phyloP scores from a whole-genome alignment of 192 early-diverging fungal species.

The Pecoramyces ruminantium region DNA sequence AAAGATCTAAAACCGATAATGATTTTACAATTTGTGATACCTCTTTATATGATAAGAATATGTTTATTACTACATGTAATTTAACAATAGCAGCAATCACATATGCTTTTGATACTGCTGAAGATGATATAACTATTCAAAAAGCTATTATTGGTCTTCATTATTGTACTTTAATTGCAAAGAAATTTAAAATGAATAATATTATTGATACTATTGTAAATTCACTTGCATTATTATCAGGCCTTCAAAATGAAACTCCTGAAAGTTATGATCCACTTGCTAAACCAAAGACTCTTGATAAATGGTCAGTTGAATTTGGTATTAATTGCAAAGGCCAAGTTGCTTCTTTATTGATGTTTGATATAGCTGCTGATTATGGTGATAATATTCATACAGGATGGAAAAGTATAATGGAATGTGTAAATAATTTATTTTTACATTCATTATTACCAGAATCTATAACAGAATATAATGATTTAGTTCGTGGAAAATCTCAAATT shows the following conservation, averaged over 20 bases:
- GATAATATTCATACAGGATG: slow-evolving; percentile 50
- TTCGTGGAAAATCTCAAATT: slow-evolving; percentile 45
- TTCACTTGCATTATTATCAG: slow-evolving; percentile 56
- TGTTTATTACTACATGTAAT: slow-evolving; percentile 60
- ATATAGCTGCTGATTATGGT: slow-evolving; percentile 45
- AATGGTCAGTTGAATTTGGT: slow-evolving; percentile 68
- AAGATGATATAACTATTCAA: slow-evolving; percentile 57
- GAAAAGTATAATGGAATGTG: slow-evolving; percentile 51
- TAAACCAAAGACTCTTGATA: slow-evolving; percentile 12
- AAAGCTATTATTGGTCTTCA: slow-evolving; percentile 67
- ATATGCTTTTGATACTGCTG: slow-evolving; percentile 67
- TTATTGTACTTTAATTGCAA: slow-evolving; percentile 50
- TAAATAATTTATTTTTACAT: slow-evolving; percentile 67
- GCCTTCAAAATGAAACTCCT: slow-evolving; percentile 18
- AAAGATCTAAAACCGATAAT: slow-evolving; percentile 2
- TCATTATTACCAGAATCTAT: slow-evolving; percentile 45
- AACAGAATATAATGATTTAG: slow-evolving; percentile 56
- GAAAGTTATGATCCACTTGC: not conserved
- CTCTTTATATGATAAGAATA: slow-evolving; percentile 54
- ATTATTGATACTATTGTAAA: slow-evolving; percentile 67
- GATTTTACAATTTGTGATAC: slow-evolving; percentile 34
- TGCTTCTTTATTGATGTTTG: slow-evolving; percentile 75
- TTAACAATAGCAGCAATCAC: slow-evolving; percentile 60
- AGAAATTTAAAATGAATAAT: slow-evolving; percentile 49
- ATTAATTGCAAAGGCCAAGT: slow-evolving; percentile 76